Percentiles rank a stretch among this genome's conserved stretches.
Conservation (phyloP, 2,329 filamentous ascomycete species). For the Claviceps quebecensis region DNA sequence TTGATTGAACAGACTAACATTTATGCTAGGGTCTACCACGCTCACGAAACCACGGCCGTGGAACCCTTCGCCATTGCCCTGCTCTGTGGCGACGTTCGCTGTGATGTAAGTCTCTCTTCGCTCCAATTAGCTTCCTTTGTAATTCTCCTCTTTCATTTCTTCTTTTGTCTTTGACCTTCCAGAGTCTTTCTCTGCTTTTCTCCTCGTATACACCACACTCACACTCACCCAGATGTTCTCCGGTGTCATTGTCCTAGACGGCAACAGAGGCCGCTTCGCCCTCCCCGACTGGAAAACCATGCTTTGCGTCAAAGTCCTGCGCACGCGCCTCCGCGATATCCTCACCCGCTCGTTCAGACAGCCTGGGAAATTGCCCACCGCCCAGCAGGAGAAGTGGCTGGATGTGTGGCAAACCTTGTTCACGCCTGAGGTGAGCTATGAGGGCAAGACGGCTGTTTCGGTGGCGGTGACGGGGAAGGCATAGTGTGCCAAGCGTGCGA, state of each 20-base stretch:
- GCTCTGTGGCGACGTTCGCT: constrained; percentile 77
- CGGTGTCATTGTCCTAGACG: constrained; percentile 75
- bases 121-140: not conserved
- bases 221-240: constrained; percentile 52
- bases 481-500: constrained; percentile 9
- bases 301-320: constrained; percentile 74
- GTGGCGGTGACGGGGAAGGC: constrained; percentile 15
- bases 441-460: constrained; percentile 15
- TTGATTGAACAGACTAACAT: constrained; percentile 4
- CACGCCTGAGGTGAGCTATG: constrained; percentile 30
- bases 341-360: constrained; percentile 56
- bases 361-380: constrained; percentile 46
- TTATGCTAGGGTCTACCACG: constrained; percentile 59
- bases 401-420: constrained; percentile 63
- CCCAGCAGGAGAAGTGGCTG: constrained; percentile 60
- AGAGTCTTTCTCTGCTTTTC: not conserved
- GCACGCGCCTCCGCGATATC: constrained; percentile 60
- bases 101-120: constrained; percentile 44
- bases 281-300: constrained; percentile 81
- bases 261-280: constrained; percentile 72
- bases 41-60: constrained; percentile 72
- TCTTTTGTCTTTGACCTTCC: too few relatives aligned
- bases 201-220: not conserved
- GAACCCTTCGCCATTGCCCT: constrained; percentile 74
- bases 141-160: not conserved